These are phyloP conservation scores for Cyclotella choctawhatcheeana DNA, from an alignment of 108 stramenopile species.

Conservation along the genomic window DNA sequence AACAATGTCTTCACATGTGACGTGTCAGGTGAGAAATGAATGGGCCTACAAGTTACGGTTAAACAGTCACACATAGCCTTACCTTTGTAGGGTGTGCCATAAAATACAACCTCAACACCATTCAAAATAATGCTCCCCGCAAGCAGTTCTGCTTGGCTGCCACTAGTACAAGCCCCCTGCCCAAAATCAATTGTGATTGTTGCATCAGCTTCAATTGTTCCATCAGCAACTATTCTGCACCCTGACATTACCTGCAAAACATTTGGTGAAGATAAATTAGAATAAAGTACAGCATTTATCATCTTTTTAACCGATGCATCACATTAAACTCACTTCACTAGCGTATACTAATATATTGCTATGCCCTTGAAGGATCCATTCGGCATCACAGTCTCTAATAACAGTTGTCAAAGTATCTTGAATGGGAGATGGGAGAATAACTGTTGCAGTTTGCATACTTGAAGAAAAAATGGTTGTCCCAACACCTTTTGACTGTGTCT, in stretches of 20 bases:
- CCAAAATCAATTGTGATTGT: not conserved
- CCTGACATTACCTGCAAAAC: too few species aligned
- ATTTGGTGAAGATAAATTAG: too few species aligned
- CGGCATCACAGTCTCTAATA: not conserved
- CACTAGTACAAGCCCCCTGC: not conserved
- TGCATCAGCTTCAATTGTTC: slow-evolving; percentile 1
- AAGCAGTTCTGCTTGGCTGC: slow-evolving; percentile 11
- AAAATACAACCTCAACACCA: not conserved
- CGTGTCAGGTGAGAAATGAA: too few species aligned
- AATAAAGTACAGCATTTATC: too few species aligned
- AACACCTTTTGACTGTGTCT: not conserved
- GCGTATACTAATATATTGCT: not conserved
- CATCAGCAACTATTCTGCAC: slow-evolving; percentile 1
- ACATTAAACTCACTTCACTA: not conserved
- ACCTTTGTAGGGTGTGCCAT: too few species aligned
- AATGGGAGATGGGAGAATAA: slow-evolving; percentile 10
- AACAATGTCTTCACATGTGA: not conserved
- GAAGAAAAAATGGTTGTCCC: not conserved
- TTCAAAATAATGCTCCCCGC: slow-evolving; percentile 11
- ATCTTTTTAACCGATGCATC: too few species aligned
- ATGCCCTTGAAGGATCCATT: not conserved
- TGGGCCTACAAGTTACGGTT: too few species aligned
- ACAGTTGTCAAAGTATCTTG: slow-evolving; percentile 4
- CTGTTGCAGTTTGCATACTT: not conserved
- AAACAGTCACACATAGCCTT: too few species aligned